Base-by-base conservation (phyloP, 2,329 filamentous ascomycete species). In the Didymella lethalis region DNA sequence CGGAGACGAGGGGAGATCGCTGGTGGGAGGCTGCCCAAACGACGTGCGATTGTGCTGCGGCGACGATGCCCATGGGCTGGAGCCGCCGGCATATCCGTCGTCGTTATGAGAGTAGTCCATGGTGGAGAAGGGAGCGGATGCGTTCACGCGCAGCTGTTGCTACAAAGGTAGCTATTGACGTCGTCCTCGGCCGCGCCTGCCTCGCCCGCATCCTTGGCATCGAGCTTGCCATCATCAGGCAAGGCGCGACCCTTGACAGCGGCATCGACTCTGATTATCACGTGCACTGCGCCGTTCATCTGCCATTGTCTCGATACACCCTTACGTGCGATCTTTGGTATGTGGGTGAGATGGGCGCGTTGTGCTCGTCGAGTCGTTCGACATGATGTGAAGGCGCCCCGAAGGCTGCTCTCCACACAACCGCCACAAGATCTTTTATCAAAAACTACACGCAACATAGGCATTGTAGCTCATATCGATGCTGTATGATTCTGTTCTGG, bases 381-480 rank as follows among this genome's bases (percentile, higher is more conserved):
- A 54, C 66, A 67, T 49, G 63, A 75, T 74, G 72, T 75, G 55
- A 69, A 62, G 54, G 57, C 61, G 46, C 62, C 68, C 44, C 66
- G 68, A 36, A 67, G 75, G 62, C 61, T 74, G 62, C 65, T 76
- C 34, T 75, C 74, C 45, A 67, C 68, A 28, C 63, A 60, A 18
- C 25, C 57, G 40, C 54, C 63, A 10, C 64, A 54, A 28, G 66
- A 69, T 48, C 54, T 62, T 61, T 80, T 88, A 18, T 82, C 86
- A 38, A 86, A 86, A 69, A 94, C 93, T 49, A 95, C 93, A 50
- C 86, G 94, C 68, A 99, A 99, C 74, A 97, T 99, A 75, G 95
- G 95, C 62, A 98, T 99, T 67, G 97, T 99, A 77, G 95, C 95
- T 59, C 95, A 99, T 77, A 97, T 99, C 65, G 95, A 98, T 87